Evolutionary conservation across 106 monocot genomes (phyloP).

Genomic region (Acorus gramineus): DNA sequence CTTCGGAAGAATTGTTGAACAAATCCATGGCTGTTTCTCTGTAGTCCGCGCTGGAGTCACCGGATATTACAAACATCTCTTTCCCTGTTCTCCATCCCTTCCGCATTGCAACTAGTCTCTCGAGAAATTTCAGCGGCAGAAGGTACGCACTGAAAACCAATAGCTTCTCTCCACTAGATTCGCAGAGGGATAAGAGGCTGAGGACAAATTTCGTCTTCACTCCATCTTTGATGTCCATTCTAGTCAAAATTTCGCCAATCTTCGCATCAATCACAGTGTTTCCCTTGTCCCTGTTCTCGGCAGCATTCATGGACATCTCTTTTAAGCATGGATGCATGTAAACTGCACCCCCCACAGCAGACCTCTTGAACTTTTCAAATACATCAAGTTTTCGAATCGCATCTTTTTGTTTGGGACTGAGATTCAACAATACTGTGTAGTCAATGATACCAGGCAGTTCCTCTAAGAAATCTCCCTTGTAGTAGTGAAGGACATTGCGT

Average conservation of each 20-base stretch:
- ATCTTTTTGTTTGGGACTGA: slow-evolving; percentile 42
- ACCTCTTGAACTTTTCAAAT: slow-evolving; percentile 64
- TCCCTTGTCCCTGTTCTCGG: slow-evolving; percentile 37
- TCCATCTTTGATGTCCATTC: slow-evolving; percentile 50
- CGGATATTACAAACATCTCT: slow-evolving; percentile 78
- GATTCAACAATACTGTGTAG: slow-evolving; percentile 59
- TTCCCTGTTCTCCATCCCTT: slow-evolving; percentile 76
- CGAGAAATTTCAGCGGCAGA: slow-evolving; percentile 82
- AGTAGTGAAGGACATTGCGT: slow-evolving; percentile 69
- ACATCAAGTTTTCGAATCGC: slow-evolving; percentile 21
- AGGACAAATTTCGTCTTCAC: slow-evolving; percentile 82
- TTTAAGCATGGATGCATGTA: slow-evolving; percentile 71
- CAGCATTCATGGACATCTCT: slow-evolving; percentile 43
- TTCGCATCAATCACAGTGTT: slow-evolving; percentile 20
- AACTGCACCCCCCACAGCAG: slow-evolving; percentile 48
- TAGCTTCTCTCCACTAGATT: slow-evolving; percentile 58
- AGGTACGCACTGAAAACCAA: slow-evolving; percentile 86
- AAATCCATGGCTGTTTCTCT: slow-evolving; percentile 74
- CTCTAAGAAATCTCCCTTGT: slow-evolving; percentile 76
- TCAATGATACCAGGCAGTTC: slow-evolving; percentile 73
- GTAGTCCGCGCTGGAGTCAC: slow-evolving; percentile 65
- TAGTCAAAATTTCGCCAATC: slow-evolving; percentile 5
- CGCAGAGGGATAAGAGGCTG: slow-evolving; percentile 47
- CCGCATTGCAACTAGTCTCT: slow-evolving; percentile 31
- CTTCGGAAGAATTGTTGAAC: slow-evolving; percentile 74